Base-by-base conservation (phyloP, 202 grass and related monocot genomes). In the Thinopyrum obtusiflorum region DNA sequence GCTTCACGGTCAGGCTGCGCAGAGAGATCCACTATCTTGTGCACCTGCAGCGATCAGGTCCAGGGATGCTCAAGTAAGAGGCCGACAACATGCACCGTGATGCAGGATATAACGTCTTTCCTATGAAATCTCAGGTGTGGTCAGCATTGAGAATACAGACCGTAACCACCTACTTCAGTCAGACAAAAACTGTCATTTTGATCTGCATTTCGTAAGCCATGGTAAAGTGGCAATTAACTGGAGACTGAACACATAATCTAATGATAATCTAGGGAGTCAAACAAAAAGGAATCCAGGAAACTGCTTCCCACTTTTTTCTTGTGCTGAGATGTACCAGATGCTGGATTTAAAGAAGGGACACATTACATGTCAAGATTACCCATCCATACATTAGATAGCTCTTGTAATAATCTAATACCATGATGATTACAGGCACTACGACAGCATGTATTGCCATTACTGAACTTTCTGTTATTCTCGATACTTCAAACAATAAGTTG, bases 11-110 rank as follows among this genome's bases (percentile, higher is more conserved):
- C 66, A 0, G 89, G 92, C 14, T 92, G 73, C 5, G 71, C 21
- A 1, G 93, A 95, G 63, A 98, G 92, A 80, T 98, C 91, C 1
- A 95, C 92, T 14, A 95, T 90, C 85, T 95, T 95, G 37, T 98
- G 95, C 78, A 89, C 95, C 92, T 97, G 83, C 72, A 88, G 73
- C 5, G 35, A 87, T 76, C 27, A 84, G 78, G 29, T 42, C 28
- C 57, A 51, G 4, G 79, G 26, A 29, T 39, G 27, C 71, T 47
- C 61, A 82, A 46, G 42, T 46, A 46, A 62, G 51, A 60, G 35
- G 18, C 33, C 79, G 17, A 68, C 17, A 31, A 9, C 28, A 36
- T 10, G 11, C 28, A 55, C 12, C 17, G 8, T 51, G 46, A 55
- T 24, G 40, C 37, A 55, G 15, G 7, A 15, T 7, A 12, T 24